A percentile compares a stretch with the other conserved stretches of the same genome.
Evolutionary conservation across 306 rosid genomes (phyloP).

Genomic region (Vicia villosa): DNA sequence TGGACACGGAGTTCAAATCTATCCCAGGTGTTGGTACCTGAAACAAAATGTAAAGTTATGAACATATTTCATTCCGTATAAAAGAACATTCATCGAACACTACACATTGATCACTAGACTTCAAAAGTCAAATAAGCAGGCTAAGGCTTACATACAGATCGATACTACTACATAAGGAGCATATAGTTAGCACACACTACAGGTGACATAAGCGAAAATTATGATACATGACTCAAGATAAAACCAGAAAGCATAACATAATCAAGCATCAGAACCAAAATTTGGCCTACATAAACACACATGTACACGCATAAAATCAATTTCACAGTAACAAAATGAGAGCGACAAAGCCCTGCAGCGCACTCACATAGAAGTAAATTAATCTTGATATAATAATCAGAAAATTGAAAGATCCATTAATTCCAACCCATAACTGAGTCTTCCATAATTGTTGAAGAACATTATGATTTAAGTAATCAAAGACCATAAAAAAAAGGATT

Average conservation of each 20-base stretch:
- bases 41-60: background rate
- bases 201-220: background rate
- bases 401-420: too few species aligned
- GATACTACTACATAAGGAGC: background rate
- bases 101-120: background rate
- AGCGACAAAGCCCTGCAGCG: background rate
- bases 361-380: background rate
- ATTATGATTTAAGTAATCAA: too few species aligned
- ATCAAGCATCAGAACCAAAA: background rate
- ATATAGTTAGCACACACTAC: background rate
- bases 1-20: conserved; percentile 90
- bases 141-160: background rate
- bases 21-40: conserved; percentile 94
- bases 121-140: background rate
- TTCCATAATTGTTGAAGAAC: too few species aligned
- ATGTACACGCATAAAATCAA: background rate
- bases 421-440: too few species aligned
- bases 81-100: background rate
- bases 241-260: background rate
- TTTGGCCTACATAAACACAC: background rate
- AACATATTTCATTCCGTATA: background rate
- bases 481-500: too few species aligned
- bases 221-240: too few species aligned
- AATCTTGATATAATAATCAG: too few species aligned
- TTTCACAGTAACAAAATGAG: background rate